Evolutionary conservation across 129 eudicot genomes (phyloP).

Genomic region (Centrapalus pauciflorus): DNA sequence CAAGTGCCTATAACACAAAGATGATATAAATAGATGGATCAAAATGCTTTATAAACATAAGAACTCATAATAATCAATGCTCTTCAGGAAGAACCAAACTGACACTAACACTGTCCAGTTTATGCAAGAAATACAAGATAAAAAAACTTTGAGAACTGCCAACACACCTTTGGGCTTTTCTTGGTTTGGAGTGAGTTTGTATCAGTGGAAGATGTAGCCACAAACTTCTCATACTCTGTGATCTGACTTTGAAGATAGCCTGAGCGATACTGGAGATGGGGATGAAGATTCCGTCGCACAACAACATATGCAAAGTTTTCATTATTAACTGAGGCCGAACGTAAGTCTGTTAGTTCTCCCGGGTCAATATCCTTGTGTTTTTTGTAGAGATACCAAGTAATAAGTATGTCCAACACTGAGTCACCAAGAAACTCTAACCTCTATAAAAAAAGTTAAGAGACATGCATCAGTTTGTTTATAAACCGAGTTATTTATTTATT

Average conservation of each 20-base stretch:
- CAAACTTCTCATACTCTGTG: constrained; percentile 39
- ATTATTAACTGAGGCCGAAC: constrained; percentile 89
- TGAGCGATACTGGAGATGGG: constrained; percentile 66
- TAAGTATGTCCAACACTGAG: constrained; percentile 79
- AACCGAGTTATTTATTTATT: too few species aligned
- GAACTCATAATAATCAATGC: too few species aligned
- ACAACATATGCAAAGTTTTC: constrained; percentile 85
- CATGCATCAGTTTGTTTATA: neutral
- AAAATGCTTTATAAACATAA: neutral
- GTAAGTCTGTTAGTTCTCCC: constrained; percentile 84
- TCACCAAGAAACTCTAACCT: constrained; percentile 97
- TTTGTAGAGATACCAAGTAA: constrained; percentile 66
- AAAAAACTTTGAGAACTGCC: neutral
- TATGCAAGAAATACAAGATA: neutral
- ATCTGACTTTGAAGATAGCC: constrained; percentile 51
- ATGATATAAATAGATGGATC: neutral
- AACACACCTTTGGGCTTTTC: constrained; percentile 69
- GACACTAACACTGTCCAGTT: neutral
- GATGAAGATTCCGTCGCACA: constrained; percentile 65
- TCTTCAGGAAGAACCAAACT: too few species aligned
- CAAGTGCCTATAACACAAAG: constrained; percentile 54
- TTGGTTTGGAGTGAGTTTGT: constrained; percentile 38
- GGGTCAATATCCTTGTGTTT: constrained; percentile 73
- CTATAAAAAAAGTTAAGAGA: constrained; percentile 20
- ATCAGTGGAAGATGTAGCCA: constrained; percentile 39